These are phyloP conservation scores for Blastobotrys indianensis DNA, from an alignment of 1,139 yeast genomes.

Conservation along the genomic window DNA sequence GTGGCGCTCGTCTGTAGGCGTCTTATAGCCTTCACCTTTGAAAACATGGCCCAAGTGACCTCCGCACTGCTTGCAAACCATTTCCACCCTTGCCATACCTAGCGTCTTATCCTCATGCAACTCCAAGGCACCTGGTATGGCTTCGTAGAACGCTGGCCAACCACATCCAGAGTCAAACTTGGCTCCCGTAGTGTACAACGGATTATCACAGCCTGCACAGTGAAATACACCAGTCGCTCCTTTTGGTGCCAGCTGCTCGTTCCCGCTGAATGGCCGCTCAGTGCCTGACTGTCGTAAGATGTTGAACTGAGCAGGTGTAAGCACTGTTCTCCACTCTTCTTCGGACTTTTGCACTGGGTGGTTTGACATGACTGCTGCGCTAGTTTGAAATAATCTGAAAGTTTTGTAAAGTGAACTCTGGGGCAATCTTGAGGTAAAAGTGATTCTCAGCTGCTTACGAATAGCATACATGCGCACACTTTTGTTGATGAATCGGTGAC, in stretches of 20 bases:
- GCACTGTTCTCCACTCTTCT: conserved; percentile 73
- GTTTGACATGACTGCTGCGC: background rate
- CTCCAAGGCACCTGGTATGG: conserved; percentile 71
- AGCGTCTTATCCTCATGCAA: conserved; percentile 52
- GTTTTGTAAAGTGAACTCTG: too few species aligned
- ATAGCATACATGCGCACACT: background rate
- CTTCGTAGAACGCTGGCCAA: conserved; percentile 96
- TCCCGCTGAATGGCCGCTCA: conserved; percentile 75
- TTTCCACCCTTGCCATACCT: conserved; percentile 84
- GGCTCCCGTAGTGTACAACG: conserved; percentile 70
- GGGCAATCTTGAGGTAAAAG: background rate
- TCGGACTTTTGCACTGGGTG: conserved; percentile 40
- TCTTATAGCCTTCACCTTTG: conserved; percentile 85
- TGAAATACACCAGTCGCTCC: conserved; percentile 52
- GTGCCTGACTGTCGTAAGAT: conserved; percentile 78
- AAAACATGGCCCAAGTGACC: conserved; percentile 95
- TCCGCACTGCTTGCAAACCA: conserved; percentile 82
- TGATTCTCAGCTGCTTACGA: background rate
- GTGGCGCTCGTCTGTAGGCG: conserved; percentile 89
- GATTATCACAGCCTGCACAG: conserved; percentile 82
- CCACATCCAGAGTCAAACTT: conserved; percentile 92
- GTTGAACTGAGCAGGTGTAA: conserved; percentile 71
- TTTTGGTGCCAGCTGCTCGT: conserved; percentile 29
- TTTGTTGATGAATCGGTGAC: too few species aligned
- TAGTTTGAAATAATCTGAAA: background rate